Evolutionary conservation across 371 early-diverging fungal genomes (phyloP), one percentile per base, ranked within the genome.

Genomic region (Syncephalastrum contaminatum): DNA sequence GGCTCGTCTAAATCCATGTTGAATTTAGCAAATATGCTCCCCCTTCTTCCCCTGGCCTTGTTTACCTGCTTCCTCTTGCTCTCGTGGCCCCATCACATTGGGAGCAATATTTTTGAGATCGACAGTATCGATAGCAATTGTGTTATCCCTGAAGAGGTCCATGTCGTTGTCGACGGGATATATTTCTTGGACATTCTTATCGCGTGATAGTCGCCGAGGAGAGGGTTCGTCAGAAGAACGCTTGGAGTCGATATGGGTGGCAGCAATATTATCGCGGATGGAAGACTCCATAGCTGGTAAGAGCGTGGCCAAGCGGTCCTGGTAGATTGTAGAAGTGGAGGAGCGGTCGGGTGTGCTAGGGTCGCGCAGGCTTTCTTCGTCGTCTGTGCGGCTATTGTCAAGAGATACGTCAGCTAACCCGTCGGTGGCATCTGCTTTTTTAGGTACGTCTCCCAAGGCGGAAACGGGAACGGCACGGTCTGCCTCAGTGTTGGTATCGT

Each of bases 1-100:
- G 57, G 64, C 21, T 73, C 64, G 51, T 80, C 80, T 77, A 66
- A 2, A n/a, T 14, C 6, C 4, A 13, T 0, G 43, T 43, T 30
- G 10, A 1, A 12, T 56, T 47, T 14, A 14, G 24, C 15, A 27
- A 15, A 56, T 27, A 40, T 12, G 39, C 14, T 20, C 4, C 36
- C 10, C 10, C 21, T 36, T 8, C 13, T 44, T 42, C 2, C 1
- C 36, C 22, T 13, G 16, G 56, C 10, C 14, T 27, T 25, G 4
- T 36, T 49, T 70, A 76, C 80, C 82, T 30, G 68, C 67, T 45
- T 62, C 58, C 47, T 73, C 80, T 56, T 82, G 82, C 50, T 82
- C 78, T 10, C 64, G 62, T n/a, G 80, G 71, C 7, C 65, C 59
- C 10, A 82, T 53, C 43, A 62, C 48, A 59, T 82, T 82, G 40